These are phyloP conservation scores for Solanum acaule DNA, from an alignment of 257 asterid genomes.

Conservation along the genomic window DNA sequence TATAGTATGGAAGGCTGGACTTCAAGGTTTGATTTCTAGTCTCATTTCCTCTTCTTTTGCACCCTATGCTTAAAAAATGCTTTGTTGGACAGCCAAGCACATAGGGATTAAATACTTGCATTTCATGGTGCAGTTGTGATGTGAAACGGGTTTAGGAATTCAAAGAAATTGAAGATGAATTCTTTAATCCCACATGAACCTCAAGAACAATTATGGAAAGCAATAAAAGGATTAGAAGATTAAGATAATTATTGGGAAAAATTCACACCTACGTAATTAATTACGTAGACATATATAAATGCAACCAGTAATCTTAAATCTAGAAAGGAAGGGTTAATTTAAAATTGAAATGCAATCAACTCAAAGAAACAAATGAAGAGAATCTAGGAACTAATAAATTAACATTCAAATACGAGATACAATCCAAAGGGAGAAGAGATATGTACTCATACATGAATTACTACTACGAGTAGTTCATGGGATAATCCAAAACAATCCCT, in stretches of 20 bases:
- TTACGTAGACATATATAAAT: neutral
- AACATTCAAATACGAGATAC: neutral
- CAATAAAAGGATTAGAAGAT: neutral
- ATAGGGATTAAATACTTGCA: neutral
- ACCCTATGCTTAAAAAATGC: neutral
- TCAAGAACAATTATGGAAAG: neutral
- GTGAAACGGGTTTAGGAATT: neutral
- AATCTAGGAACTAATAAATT: neutral
- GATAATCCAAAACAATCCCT: neutral
- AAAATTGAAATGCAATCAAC: neutral
- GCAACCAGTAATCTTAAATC: neutral
- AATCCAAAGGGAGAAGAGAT: neutral
- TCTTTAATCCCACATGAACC: neutral
- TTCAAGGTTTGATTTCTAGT: constrained; percentile 41
- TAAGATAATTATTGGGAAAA: neutral
- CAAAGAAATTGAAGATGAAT: neutral
- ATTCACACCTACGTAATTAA: neutral
- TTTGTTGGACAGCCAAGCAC: neutral
- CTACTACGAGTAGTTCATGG: neutral
- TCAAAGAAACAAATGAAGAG: neutral
- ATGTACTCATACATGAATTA: neutral
- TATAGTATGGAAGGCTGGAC: constrained; percentile 60
- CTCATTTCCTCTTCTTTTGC: neutral
- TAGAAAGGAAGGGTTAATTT: neutral
- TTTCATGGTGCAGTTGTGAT: neutral